Conservation (phyloP, 306 rosid genomes). For the Prunus armeniaca region DNA sequence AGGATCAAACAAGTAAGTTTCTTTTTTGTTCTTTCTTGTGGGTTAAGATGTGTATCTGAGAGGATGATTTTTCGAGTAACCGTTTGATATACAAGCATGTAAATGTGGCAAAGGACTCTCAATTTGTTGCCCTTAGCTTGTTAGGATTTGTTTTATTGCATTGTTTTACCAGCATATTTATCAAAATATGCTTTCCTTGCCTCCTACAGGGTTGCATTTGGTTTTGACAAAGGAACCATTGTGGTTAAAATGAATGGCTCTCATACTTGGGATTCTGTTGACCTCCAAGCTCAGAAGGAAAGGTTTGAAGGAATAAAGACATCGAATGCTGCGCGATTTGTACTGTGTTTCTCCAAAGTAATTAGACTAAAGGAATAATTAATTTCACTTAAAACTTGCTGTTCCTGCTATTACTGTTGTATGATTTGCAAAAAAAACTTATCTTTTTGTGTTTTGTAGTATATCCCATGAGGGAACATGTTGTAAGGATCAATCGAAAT, state of each 20-base stretch:
- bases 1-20: constrained; percentile 45
- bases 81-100: too few species aligned
- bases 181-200: not conserved
- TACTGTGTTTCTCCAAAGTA: not conserved
- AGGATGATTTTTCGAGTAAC: too few species aligned
- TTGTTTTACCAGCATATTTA: too few species aligned
- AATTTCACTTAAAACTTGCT: not conserved
- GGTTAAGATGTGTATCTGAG: not conserved
- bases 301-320: not conserved
- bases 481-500: not conserved
- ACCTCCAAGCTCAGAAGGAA: not conserved
- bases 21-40: not conserved
- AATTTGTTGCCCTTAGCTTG: too few species aligned
- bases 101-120: too few species aligned
- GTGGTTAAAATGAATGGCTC: not conserved
- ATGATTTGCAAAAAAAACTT: not conserved
- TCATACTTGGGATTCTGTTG: not conserved
- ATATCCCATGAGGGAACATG: not conserved
- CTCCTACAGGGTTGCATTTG: constrained; percentile 10
- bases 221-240: constrained; percentile 4
- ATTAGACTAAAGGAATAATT: not conserved
- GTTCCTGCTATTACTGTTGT: not conserved
- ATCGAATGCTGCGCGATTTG: not conserved
- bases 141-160: not conserved
- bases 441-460: not conserved